Conservation (phyloP, 495 filamentous ascomycete genomes). For the Astrothelium macrocarpum region DNA sequence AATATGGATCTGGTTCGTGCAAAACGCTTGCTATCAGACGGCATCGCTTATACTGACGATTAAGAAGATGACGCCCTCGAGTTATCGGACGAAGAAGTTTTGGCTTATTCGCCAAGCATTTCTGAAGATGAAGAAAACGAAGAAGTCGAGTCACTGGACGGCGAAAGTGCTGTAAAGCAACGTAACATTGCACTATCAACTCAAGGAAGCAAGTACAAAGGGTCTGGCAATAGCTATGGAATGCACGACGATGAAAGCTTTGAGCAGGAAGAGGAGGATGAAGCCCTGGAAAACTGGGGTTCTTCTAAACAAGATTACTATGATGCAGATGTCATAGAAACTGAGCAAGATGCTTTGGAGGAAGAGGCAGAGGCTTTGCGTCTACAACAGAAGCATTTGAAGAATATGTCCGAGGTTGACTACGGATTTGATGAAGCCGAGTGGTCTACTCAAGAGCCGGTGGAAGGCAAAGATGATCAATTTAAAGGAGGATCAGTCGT, state of each 20-base stretch:
- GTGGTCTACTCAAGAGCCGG: constrained; percentile 49
- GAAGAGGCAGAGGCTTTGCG: constrained; percentile 84
- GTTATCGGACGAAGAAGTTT: constrained; percentile 80
- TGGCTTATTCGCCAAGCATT: constrained; percentile 48
- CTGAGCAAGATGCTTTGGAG: constrained; percentile 80
- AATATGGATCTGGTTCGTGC: background rate
- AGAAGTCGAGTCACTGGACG: constrained; percentile 37
- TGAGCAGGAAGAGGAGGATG: constrained; percentile 54
- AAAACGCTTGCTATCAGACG: background rate
- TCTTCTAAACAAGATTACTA: constrained; percentile 85
- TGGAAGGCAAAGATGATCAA: constrained; percentile 35
- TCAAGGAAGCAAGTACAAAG: constrained; percentile 9
- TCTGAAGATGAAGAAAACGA: constrained; percentile 46
- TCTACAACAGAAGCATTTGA: constrained; percentile 78
- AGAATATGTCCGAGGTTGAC: constrained; percentile 78
- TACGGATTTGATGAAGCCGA: constrained; percentile 85
- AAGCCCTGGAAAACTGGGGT: constrained; percentile 75
- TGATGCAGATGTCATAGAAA: constrained; percentile 79
- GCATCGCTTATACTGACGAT: background rate
- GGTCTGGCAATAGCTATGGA: background rate
- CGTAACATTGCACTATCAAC: background rate
- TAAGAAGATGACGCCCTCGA: constrained; percentile 49
- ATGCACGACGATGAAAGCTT: constrained; percentile 37
- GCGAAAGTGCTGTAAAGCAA: constrained; percentile 21
- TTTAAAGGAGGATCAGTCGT: constrained; percentile 47